Conservation (phyloP, 1,284 basidiomycete genomes). For the Tetrapyrgos nigripes region DNA sequence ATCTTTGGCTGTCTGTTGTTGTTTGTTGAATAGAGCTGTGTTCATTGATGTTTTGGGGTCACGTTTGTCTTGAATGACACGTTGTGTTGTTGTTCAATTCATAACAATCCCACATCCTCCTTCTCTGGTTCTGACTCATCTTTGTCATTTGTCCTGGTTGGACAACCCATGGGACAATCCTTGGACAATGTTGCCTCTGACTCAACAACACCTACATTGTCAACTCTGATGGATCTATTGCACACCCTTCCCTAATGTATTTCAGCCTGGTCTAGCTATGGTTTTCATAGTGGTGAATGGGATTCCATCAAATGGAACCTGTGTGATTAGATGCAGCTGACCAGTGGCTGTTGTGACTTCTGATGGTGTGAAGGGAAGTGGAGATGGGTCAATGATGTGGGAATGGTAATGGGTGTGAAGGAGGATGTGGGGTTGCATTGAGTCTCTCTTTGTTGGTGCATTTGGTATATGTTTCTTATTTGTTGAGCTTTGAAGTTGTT, state of each 20-base stretch:
- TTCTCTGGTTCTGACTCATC: constrained; percentile 67
- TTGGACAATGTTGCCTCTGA: constrained; percentile 48
- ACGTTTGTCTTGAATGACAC: constrained; percentile 85
- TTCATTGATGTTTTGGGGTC: too few relatives aligned
- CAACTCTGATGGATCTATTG: constrained; percentile 2
- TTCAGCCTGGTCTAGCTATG: constrained; percentile 78
- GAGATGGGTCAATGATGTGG: too few relatives aligned
- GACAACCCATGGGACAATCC: constrained; percentile 50
- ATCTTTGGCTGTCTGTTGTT: too few relatives aligned
- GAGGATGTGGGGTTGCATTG: too few relatives aligned
- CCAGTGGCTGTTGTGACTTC: too few relatives aligned
- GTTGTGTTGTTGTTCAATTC: constrained; percentile 84
- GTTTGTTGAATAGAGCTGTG: too few relatives aligned
- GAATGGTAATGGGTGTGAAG: too few relatives aligned
- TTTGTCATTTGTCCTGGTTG: constrained; percentile 77
- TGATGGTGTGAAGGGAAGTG: too few relatives aligned
- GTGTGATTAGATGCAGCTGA: constrained; percentile 73
- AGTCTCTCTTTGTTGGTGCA: too few relatives aligned
- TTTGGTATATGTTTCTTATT: too few relatives aligned
- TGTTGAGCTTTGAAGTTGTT: too few relatives aligned
- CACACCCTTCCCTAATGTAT: constrained; percentile 73
- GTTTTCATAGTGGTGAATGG: constrained; percentile 76
- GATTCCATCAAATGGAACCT: constrained; percentile 70
- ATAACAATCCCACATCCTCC: constrained; percentile 63
- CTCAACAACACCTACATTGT: constrained; percentile 54